These are phyloP conservation scores for Morella rubra DNA, from an alignment of 306 rosid genomes.

Conservation along the genomic window DNA sequence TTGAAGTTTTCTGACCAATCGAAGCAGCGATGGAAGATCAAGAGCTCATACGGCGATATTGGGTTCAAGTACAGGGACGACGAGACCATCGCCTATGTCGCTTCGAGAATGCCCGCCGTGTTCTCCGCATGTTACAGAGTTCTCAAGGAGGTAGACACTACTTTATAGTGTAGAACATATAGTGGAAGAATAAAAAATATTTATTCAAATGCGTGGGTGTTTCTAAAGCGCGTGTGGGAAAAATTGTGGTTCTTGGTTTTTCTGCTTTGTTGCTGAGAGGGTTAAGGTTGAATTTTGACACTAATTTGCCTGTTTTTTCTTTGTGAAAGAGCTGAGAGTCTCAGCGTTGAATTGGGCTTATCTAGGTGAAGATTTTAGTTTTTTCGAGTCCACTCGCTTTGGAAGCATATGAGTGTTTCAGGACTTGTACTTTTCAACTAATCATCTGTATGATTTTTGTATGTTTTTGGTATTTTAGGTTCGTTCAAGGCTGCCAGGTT, in stretches of 20 bases:
- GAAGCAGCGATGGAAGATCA: constrained; percentile 87
- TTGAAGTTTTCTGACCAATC: constrained; percentile 61
- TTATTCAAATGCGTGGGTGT: not conserved
- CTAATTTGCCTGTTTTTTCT: not conserved
- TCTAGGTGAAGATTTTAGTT: constrained; percentile 17
- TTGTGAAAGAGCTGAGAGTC: not conserved
- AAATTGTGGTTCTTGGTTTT: not conserved
- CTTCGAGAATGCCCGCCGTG: constrained; percentile 95
- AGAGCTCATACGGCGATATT: constrained; percentile 81
- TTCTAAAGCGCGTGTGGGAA: not conserved
- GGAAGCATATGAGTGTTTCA: constrained; percentile 2
- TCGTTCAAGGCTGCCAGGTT: constrained; percentile 77
- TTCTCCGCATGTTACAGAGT: constrained; percentile 90
- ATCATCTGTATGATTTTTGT: not conserved
- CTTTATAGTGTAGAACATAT: not conserved
- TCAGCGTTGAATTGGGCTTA: not conserved
- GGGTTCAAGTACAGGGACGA: constrained; percentile 71
- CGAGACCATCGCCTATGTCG: constrained; percentile 84
- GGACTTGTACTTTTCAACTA: constrained; percentile 9
- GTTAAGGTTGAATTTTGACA: not conserved
- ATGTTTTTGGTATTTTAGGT: constrained; percentile 43
- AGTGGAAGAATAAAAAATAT: not conserved
- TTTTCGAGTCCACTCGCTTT: constrained; percentile 1
- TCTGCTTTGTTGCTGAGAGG: constrained; percentile 2
- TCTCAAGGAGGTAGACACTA: constrained; percentile 67